Conservation (phyloP, 2,329 filamentous ascomycete species). For the Capronia epimyces region DNA sequence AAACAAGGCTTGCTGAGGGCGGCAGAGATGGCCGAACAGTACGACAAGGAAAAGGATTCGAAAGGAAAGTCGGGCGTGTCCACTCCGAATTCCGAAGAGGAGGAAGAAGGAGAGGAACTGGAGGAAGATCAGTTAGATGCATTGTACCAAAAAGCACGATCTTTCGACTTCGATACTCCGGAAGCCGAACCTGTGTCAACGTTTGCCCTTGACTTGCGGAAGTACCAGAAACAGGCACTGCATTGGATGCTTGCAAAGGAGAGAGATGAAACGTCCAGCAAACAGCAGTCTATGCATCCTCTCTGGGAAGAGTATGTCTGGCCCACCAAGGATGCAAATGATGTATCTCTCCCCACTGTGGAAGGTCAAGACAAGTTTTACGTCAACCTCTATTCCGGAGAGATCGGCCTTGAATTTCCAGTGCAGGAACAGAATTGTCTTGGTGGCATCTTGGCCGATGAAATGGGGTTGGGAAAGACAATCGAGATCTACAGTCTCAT, state of each 20-base stretch:
- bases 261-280: slow-evolving; percentile 65
- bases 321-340: slow-evolving; percentile 82
- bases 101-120: slow-evolving; percentile 86
- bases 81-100: slow-evolving; percentile 57
- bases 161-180: slow-evolving; percentile 90
- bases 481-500: slow-evolving; percentile 97
- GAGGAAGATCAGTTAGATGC: slow-evolving; percentile 94
- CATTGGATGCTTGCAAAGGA: slow-evolving; percentile 97
- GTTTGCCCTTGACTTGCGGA: slow-evolving; percentile 76
- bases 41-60: slow-evolving; percentile 52
- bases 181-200: slow-evolving; percentile 75
- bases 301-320: slow-evolving; percentile 94
- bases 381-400: slow-evolving; percentile 93
- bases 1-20: slow-evolving; percentile 78
- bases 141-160: slow-evolving; percentile 91
- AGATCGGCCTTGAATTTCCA: slow-evolving; percentile 85
- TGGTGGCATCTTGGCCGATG: slow-evolving; percentile 85
- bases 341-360: slow-evolving; percentile 63
- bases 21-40: slow-evolving; percentile 79
- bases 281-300: slow-evolving; percentile 84
- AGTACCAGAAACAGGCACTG: slow-evolving; percentile 91
- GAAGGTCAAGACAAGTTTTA: slow-evolving; percentile 72
- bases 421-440: slow-evolving; percentile 90
- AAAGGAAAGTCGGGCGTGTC: slow-evolving; percentile 46
- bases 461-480: slow-evolving; percentile 97